Evolutionary conservation across 2,329 filamentous ascomycete species (phyloP).

Genomic region (Fusarium compactum): DNA sequence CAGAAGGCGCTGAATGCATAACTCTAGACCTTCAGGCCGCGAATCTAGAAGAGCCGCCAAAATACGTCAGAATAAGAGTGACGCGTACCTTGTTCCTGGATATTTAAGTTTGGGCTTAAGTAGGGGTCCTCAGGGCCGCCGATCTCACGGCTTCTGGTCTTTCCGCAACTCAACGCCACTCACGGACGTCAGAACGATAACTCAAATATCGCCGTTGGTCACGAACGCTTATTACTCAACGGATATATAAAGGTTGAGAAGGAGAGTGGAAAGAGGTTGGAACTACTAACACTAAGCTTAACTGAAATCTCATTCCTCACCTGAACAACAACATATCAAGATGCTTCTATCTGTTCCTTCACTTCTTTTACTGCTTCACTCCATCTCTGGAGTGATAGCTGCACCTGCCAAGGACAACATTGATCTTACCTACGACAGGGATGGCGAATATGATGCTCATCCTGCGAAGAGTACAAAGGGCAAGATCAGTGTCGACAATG

Average conservation of each 20-base stretch:
- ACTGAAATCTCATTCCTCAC: neutral
- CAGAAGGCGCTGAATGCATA: slow-evolving; percentile 4
- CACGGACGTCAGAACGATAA: slow-evolving; percentile 2
- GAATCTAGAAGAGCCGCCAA: neutral
- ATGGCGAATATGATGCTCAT: neutral
- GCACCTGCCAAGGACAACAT: slow-evolving; percentile 12
- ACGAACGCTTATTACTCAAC: too few relatives aligned
- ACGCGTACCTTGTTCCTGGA: slow-evolving; percentile 6
- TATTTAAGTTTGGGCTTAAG: slow-evolving; percentile 16
- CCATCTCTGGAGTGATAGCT: slow-evolving; percentile 1
- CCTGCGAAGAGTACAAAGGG: neutral
- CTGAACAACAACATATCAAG: neutral
- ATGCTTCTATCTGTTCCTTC: slow-evolving; percentile 26
- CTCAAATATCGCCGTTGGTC: neutral
- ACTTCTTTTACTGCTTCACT: slow-evolving; percentile 23
- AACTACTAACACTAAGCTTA: neutral
- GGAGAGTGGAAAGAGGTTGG: rapidly evolving
- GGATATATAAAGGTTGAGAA: neutral
- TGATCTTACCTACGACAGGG: neutral
- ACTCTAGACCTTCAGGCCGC: neutral
- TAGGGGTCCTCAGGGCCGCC: slow-evolving; percentile 15
- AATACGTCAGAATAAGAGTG: neutral
- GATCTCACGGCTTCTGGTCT: slow-evolving; percentile 24
- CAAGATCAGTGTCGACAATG: neutral
- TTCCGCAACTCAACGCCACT: slow-evolving; percentile 23